Evolutionary conservation across 257 asterid genomes (phyloP).

Genomic region (Jacaranda copaia): DNA sequence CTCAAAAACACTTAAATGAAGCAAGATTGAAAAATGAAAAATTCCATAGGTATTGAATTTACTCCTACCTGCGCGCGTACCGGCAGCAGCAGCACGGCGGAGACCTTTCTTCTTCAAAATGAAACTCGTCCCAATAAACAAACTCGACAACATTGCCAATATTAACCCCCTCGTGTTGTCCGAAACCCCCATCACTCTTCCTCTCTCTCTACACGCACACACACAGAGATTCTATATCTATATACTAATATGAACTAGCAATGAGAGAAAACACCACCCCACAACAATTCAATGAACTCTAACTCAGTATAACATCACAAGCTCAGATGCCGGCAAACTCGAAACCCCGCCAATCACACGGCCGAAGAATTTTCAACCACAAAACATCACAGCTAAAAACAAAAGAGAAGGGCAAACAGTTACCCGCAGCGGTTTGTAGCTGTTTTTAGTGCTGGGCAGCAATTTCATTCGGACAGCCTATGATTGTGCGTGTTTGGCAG

Average conservation of each 20-base stretch:
- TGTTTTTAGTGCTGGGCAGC: neutral
- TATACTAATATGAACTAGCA: constrained; percentile 26
- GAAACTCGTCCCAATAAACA: constrained; percentile 89
- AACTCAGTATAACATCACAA: constrained; percentile 16
- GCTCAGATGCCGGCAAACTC: constrained; percentile 21
- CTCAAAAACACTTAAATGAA: neutral
- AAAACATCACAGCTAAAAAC: constrained; percentile 19
- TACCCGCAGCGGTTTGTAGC: constrained; percentile 32
- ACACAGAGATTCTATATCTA: neutral
- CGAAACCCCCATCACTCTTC: constrained; percentile 50
- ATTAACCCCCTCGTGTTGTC: constrained; percentile 81
- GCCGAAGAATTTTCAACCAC: constrained; percentile 36
- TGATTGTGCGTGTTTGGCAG: constrained; percentile 3
- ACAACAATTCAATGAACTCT: constrained; percentile 1
- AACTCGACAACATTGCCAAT: constrained; percentile 87
- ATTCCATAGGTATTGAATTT: neutral
- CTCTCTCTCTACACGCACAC: neutral
- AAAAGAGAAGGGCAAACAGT: constrained; percentile 1
- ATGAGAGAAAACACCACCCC: neutral
- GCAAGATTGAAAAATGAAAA: neutral
- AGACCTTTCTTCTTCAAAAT: constrained; percentile 94
- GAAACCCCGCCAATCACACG: constrained; percentile 54
- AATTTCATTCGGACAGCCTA: neutral
- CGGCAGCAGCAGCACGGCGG: constrained; percentile 84
- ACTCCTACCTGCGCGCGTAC: constrained; percentile 57